A percentile compares a stretch with the other conserved stretches of the same genome.
These are phyloP conservation scores for Teratosphaeria destructans DNA, from an alignment of 2,329 filamentous ascomycete genomes.

Conservation along the genomic window DNA sequence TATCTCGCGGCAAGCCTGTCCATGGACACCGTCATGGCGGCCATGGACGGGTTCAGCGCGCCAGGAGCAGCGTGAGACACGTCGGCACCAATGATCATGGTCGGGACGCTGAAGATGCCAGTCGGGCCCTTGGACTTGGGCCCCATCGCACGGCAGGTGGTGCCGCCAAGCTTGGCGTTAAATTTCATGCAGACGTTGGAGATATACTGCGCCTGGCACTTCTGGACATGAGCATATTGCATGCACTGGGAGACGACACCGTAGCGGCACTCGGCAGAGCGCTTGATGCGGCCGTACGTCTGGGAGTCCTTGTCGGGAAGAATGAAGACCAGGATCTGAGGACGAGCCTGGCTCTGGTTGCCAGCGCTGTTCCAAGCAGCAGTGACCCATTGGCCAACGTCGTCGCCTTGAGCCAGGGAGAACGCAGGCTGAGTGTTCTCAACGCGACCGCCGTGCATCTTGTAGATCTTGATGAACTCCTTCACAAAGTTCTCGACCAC, in stretches of 20 bases:
- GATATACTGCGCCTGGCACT: conserved; percentile 69
- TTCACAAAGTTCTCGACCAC: conserved; percentile 45
- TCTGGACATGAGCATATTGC: conserved; percentile 57
- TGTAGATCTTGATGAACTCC: conserved; percentile 52
- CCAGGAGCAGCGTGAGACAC: conserved; percentile 76
- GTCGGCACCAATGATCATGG: conserved; percentile 83
- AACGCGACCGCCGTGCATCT: conserved; percentile 50
- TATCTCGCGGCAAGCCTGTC: conserved; percentile 66
- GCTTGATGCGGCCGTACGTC: conserved; percentile 79
- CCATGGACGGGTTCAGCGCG: conserved; percentile 58
- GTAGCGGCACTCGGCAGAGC: conserved; percentile 73
- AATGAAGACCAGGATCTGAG: conserved; percentile 73
- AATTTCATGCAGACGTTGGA: conserved; percentile 96
- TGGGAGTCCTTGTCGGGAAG: conserved; percentile 60
- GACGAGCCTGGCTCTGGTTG: conserved; percentile 43
- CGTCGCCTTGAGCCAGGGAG: conserved; percentile 22
- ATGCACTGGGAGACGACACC: conserved; percentile 78
- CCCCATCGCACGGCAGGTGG: conserved; percentile 48
- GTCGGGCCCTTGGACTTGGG: conserved; percentile 22
- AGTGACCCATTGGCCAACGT: conserved; percentile 24
- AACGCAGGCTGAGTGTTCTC: conserved; percentile 36
- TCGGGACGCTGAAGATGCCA: conserved; percentile 39
- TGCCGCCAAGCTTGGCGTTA: conserved; percentile 86
- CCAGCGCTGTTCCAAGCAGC: conserved; percentile 45
- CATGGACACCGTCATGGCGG: conserved; percentile 73